Base-by-base conservation (phyloP, 345 rosid genomes). In the Euphorbia tirucalli region DNA sequence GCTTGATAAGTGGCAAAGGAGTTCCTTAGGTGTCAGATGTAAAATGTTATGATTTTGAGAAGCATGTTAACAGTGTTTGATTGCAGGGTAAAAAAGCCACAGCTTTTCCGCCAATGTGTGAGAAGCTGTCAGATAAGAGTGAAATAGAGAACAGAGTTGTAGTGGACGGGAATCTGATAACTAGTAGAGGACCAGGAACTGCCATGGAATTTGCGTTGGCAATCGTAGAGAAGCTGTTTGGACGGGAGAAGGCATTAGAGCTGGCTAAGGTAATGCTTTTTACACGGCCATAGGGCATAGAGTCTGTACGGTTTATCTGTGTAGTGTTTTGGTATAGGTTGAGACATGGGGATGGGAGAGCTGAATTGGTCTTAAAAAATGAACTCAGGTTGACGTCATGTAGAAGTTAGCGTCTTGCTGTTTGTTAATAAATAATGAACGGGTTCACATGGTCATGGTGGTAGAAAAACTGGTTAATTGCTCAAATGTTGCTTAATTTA, bases 151-250 rank as follows among this genome's bases (percentile, higher is more conserved):
- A 92, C 80, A 81, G 96, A 71, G 93, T 94, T 48, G 85, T 94
- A 70, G 89, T 94, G 11, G 98, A 92, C 72, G 97, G 98, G 57
- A 94, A 90, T 82, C 97, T 92, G 70, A 79, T 94, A 44, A 92
- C 93, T 41, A 94, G 97, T 83, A 83, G 90, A 73, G 96, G 95
- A 6, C 98, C 98, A 1, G 98, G 98, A 75, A 88, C 97, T n/a
- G 65, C 98, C 18, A 71, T 88, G 85, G 96, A 92, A 83, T 94
- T 94, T 72, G 91, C 88, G 15, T 79, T 94, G 55, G 93, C 85
- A 10, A 92, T 89, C 4, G 91, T 90, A 46, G 96, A 92, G 83
- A 92, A 94, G 82, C 72, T 90, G 57, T 86, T 83, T 28, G 96
- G 98, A 32, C 88, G 90, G 11, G 76, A 77, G 55, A 90, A 88